Evolutionary conservation across 2,329 filamentous ascomycete genomes (phyloP).

Genomic region (Phaeosphaeriaceae sp.): DNA sequence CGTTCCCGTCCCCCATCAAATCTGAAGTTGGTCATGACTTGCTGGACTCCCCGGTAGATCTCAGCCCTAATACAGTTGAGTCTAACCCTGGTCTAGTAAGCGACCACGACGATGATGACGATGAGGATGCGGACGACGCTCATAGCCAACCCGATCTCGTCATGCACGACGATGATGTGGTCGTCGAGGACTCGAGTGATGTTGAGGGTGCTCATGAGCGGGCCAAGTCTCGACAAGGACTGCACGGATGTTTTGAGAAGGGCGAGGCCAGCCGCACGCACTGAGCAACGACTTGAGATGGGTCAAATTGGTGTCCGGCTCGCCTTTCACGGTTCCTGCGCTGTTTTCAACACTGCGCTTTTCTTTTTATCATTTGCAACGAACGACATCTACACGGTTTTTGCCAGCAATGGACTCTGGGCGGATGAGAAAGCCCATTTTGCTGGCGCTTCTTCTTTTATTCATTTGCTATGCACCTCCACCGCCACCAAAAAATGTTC

Average conservation of each 20-base stretch:
- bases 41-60: slow-evolving; percentile 46
- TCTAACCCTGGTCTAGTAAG: slow-evolving; percentile 59
- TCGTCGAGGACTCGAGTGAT: slow-evolving; percentile 49
- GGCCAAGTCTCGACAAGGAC: slow-evolving; percentile 37
- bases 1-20: slow-evolving; percentile 37
- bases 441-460: slow-evolving; percentile 9
- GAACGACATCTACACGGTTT: slow-evolving; percentile 23
- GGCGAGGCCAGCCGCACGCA: slow-evolving; percentile 46
- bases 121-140: slow-evolving; percentile 49
- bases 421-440: neutral
- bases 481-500: slow-evolving; percentile 19
- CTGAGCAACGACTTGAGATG: slow-evolving; percentile 18
- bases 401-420: slow-evolving; percentile 30
- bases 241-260: slow-evolving; percentile 44
- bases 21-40: slow-evolving; percentile 36
- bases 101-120: slow-evolving; percentile 59
- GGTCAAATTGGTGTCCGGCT: slow-evolving; percentile 10
- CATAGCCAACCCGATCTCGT: slow-evolving; percentile 45
- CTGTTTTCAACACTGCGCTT: slow-evolving; percentile 18
- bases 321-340: slow-evolving; percentile 19
- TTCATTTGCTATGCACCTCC: slow-evolving; percentile 9
- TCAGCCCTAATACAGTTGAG: slow-evolving; percentile 57
- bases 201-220: slow-evolving; percentile 46
- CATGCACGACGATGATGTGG: slow-evolving; percentile 43
- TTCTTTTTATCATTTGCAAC: slow-evolving; percentile 5